Conservation (phyloP, 2,329 filamentous ascomycete species). For the Neopestalotiopsis sp. region DNA sequence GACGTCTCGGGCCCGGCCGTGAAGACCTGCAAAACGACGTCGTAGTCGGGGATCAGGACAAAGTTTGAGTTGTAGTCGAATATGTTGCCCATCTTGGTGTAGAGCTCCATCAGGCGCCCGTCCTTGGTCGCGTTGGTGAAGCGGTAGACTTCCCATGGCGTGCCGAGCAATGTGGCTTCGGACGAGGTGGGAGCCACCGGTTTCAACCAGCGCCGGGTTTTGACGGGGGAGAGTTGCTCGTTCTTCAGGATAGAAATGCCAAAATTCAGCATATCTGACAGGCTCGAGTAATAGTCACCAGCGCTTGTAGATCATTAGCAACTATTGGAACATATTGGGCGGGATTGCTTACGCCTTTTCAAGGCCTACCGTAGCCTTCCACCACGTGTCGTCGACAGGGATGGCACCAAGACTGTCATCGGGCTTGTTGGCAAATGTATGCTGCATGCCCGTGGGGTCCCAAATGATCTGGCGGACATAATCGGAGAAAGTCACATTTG, state of each 20-base stretch:
- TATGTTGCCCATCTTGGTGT: slow-evolving; percentile 39
- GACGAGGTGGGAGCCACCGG: slow-evolving; percentile 34
- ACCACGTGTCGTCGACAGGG: slow-evolving; percentile 30
- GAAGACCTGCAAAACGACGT: slow-evolving; percentile 34
- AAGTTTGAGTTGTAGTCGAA: slow-evolving; percentile 36
- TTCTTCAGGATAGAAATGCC: slow-evolving; percentile 47
- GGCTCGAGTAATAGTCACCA: slow-evolving; percentile 50
- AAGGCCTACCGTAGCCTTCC: slow-evolving; percentile 9
- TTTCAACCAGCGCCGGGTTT: slow-evolving; percentile 46
- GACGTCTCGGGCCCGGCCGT: slow-evolving; percentile 25
- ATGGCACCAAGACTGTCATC: slow-evolving; percentile 28
- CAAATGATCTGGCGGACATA: slow-evolving; percentile 24
- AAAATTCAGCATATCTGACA: slow-evolving; percentile 44
- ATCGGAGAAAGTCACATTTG: slow-evolving; percentile 9
- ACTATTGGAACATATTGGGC: background rate
- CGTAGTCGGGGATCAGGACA: slow-evolving; percentile 39
- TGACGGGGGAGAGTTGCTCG: slow-evolving; percentile 37
- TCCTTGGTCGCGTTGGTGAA: slow-evolving; percentile 35
- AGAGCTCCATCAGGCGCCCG: slow-evolving; percentile 36
- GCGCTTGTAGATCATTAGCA: slow-evolving; percentile 29
- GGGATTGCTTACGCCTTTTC: slow-evolving; percentile 36
- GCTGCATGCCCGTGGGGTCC: slow-evolving; percentile 24
- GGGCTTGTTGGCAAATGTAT: slow-evolving; percentile 28
- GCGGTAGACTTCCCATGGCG: slow-evolving; percentile 40
- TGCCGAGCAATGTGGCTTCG: slow-evolving; percentile 34